Base-by-base conservation (phyloP, 805 yeast species). In the Debaryomyces castellii region DNA sequence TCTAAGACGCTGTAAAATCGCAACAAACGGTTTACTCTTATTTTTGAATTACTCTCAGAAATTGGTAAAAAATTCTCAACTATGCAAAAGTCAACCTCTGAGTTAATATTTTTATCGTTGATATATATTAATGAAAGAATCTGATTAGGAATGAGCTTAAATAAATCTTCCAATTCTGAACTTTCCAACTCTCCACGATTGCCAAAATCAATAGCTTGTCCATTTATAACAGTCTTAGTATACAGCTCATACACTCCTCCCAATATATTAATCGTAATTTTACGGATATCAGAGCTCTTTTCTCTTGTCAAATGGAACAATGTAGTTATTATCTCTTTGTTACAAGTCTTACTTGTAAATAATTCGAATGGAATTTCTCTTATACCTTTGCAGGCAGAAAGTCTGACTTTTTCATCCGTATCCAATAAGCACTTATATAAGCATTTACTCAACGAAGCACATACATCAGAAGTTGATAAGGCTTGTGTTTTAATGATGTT, bases 281-380 rank as follows among this genome's bases (percentile, higher is more conserved):
- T 76, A 54, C 97, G 76, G 18, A 87, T 86, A 17, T 77, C 82
- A 4, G 72, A 50, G 52, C 83, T 81, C 53, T 80, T 86, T 55
- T 90, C 97, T 58, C 96, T 76, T 2, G 85, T 73, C 33, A 91
- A 66, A 48, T 82, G 86, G 3, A 78, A 64, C 18, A 90, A 64
- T 0, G 85, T 79, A 20, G 60, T 63, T 62, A 85, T 71, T 1
- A 85, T 70, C 0, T 76, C 57, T 18, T 67, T 64, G 41, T 68
- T 75, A 38, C 76, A 73, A 9, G 86, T 58, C 39, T 73, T 78
- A 12, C 64, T 61, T 43, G 82, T 64, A 42, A 88, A 72, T 0
- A 69, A 54, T 5, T 67, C 60, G 6, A 78, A 63, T 0, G 81
- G 73, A 2, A 87, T 60, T 23, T 68, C 57, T 6, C 75, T 63